Conservation (phyloP, 495 filamentous ascomycete species). For the Tricharina praecox region DNA sequence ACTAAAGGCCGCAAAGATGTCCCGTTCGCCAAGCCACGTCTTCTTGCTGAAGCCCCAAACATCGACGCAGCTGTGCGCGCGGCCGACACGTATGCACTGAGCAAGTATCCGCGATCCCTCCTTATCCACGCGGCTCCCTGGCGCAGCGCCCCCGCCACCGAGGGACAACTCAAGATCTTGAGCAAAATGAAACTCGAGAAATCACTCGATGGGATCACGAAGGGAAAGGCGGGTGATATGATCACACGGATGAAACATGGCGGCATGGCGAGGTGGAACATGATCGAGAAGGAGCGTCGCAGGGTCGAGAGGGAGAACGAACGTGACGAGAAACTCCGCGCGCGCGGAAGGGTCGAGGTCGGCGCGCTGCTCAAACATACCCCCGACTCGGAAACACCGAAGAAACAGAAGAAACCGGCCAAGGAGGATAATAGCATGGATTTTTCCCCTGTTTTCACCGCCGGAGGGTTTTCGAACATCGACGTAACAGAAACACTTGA, state of each 20-base stretch:
- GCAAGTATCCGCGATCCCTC: conserved; percentile 41
- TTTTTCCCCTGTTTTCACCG: no score
- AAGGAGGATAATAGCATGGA: no score
- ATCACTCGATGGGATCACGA: conserved; percentile 45
- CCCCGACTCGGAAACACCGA: no score
- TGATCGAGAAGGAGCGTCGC: conserved; percentile 3
- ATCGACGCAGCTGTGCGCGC: conserved; percentile 61
- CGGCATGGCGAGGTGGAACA: conserved; percentile 28
- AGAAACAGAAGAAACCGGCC: no score
- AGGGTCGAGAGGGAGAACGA: not conserved
- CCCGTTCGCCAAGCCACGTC: conserved; percentile 44
- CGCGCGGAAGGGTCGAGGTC: not conserved
- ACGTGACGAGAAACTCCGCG: not conserved
- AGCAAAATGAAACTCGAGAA: not conserved
- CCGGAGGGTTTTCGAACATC: no score
- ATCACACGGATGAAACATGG: conserved; percentile 83
- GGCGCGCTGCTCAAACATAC: not conserved
- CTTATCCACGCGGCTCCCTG: conserved; percentile 45
- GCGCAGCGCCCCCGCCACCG: conserved; percentile 48
- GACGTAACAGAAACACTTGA: no score
- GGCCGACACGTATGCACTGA: conserved; percentile 50
- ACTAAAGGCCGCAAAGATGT: not conserved
- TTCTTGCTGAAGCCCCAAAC: conserved; percentile 35
- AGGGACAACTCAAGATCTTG: conserved; percentile 46
- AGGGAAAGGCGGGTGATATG: conserved; percentile 75